Conservation (phyloP, 2,329 filamentous ascomycete genomes). For the Cordyceps militaris region DNA sequence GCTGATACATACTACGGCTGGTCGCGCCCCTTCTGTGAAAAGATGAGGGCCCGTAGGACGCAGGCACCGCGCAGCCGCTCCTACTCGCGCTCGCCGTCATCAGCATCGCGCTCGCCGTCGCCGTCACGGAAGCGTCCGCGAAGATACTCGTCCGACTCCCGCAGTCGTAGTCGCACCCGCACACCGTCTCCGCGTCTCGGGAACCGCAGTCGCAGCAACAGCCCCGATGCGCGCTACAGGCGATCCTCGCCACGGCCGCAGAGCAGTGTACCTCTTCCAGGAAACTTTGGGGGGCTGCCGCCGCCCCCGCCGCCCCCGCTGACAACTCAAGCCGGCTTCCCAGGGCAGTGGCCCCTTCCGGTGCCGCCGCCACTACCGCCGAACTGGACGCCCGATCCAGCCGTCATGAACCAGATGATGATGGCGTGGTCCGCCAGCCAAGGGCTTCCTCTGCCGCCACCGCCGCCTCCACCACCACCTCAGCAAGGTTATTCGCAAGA, state of each 20-base stretch:
- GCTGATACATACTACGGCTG: constrained; percentile 83
- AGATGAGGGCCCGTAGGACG: constrained; percentile 53
- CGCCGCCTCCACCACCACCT: constrained; percentile 1
- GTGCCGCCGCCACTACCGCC: constrained; percentile 32
- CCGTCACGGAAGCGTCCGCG: constrained; percentile 25
- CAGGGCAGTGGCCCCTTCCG: constrained; percentile 34
- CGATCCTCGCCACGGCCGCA: constrained; percentile 27
- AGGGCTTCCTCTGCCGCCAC: constrained; percentile 16
- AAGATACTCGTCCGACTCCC: constrained; percentile 20
- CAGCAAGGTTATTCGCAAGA: neutral
- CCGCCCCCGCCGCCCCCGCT: constrained; percentile 30
- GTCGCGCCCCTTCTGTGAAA: constrained; percentile 72
- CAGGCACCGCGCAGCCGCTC: constrained; percentile 14
- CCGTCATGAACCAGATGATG: constrained; percentile 13
- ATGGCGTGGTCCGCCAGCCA: constrained; percentile 9
- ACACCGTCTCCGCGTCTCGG: constrained; percentile 13
- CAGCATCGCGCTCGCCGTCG: constrained; percentile 23
- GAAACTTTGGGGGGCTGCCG: constrained; percentile 16
- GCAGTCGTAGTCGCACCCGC: constrained; percentile 12
- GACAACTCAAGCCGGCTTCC: constrained; percentile 27
- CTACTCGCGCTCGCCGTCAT: constrained; percentile 24
- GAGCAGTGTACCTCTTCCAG: constrained; percentile 18
- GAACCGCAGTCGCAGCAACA: constrained; percentile 23
- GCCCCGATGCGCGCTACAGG: constrained; percentile 17
- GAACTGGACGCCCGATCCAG: constrained; percentile 17